Conservation (phyloP, 768 basidiomycete genomes). For the Phanerochaete carnosa region DNA sequence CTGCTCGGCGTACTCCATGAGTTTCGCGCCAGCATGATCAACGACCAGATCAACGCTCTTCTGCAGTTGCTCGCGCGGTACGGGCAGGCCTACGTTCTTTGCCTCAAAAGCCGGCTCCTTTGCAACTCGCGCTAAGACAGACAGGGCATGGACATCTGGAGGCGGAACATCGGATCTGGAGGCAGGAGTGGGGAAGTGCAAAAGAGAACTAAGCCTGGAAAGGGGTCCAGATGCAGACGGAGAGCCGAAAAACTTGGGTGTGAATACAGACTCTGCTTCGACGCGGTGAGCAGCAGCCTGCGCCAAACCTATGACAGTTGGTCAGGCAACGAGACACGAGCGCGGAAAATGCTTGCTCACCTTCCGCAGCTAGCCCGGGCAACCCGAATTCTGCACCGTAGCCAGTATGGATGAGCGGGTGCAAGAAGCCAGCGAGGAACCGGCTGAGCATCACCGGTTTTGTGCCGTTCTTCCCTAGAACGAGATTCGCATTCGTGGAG, state of each 20-base stretch:
- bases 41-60: conserved; percentile 12
- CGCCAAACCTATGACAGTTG: conserved; percentile 14
- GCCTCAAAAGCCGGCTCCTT: conserved; percentile 37
- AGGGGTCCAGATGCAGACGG: not conserved
- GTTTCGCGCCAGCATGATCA: conserved; percentile 2
- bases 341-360: conserved; percentile 27
- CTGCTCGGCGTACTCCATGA: conserved; percentile 17
- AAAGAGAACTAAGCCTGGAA: conserved; percentile 1
- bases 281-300: conserved; percentile 47
- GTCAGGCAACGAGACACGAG: not conserved
- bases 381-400: conserved; percentile 62
- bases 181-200: not conserved
- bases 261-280: conserved; percentile 32
- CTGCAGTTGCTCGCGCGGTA: not conserved
- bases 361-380: conserved; percentile 60
- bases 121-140: conserved; percentile 52
- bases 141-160: conserved; percentile 40
- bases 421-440: conserved; percentile 53
- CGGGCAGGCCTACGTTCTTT: conserved; percentile 7
- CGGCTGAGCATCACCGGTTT: conserved; percentile 57
- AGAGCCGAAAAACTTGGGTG: conserved; percentile 20
- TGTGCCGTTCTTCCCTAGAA: conserved; percentile 10
- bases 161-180: not conserved
- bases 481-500: conserved; percentile 30
- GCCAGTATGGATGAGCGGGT: conserved; percentile 63